Percentiles rank a stretch among this genome's conserved stretches.
phyloP scores from a whole-genome alignment of 1,284 basidiomycete genomes.

The Trichosporon sp. region DNA sequence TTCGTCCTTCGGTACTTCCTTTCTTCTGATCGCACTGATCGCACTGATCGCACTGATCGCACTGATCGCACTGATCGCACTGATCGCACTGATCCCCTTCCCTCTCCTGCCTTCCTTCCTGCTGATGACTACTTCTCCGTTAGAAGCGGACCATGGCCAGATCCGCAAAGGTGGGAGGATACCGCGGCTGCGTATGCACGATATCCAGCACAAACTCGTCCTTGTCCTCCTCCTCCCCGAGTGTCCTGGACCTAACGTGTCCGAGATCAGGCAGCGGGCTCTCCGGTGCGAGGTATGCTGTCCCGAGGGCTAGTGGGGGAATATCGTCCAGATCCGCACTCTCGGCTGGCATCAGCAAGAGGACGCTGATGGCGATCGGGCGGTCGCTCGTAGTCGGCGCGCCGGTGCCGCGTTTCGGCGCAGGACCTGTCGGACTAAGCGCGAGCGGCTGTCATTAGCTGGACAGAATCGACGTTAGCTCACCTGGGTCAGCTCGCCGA shows the following conservation, averaged over 20 bases:
- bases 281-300: conserved; percentile 13
- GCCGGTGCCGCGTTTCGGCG: neutral
- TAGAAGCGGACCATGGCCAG: conserved; percentile 14
- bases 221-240: conserved; percentile 7
- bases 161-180: neutral
- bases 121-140: neutral
- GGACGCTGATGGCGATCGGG: conserved; percentile 24
- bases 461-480: neutral
- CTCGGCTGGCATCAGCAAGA: conserved; percentile 26
- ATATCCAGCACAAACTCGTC: conserved; percentile 18
- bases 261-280: conserved; percentile 1
- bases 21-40: neutral
- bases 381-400: conserved; percentile 9
- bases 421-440: neutral
- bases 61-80: neutral
- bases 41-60: no score
- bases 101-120: no score
- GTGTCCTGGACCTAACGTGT: neutral
- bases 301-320: conserved; percentile 30
- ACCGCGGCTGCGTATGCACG: conserved; percentile 2
- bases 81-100: no score
- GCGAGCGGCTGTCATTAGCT: conserved; percentile 25
- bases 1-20: neutral
- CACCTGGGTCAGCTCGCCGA: conserved; percentile 23
- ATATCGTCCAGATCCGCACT: conserved; percentile 16